Evolutionary conservation across 257 asterid species (phyloP), one percentile per base, ranked within the genome.

Genomic region (Solanum pinnatisectum): DNA sequence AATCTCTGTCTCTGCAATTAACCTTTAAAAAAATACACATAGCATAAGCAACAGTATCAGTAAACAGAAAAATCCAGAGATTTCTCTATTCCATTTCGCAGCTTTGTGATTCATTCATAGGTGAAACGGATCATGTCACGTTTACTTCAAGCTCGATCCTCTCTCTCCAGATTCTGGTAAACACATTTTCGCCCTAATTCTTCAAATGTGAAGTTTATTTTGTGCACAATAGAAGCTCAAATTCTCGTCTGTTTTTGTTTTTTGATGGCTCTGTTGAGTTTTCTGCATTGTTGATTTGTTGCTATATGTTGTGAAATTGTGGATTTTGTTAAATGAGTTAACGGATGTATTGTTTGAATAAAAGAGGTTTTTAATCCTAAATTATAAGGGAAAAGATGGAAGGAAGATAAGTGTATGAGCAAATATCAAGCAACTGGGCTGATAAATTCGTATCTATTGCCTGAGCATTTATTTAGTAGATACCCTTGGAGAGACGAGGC

Each of bases 81-180:
- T 84, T 87, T 86, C 88, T 18, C 70, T 23, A 2, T 83, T 88
- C 49, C 36, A 68, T 42, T 40, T 71, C 20, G 37, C 84, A 82
- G 72, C 44, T 44, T 23, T 30, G 4, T 2, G 1, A 35, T 33
- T 36, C 13, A 40, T 4, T 11, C 7, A 65, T 10, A 15, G 70
- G 39, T 22, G 36, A 77, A 71, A 81, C 68, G 85, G 82, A 89
- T 42, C 88, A 94, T 95, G 98, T 91, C 95, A 88, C 98, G 98
- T 87, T 92, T 95, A 88, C 90, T 96, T 88, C 92, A 87, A 37
- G 91, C 96, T 46, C 93, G 91, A 91, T 86, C 87, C 85, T 89
- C 89, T 22, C 86, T 90, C 88, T 90, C 91, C 90, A 92, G 94
- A 90, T 88, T 90, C 88, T 90, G 92, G 99, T 95, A 85, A 89